A percentile compares a stretch with the other conserved stretches of the same genome.
These are phyloP conservation scores for Trifolium fragiferum DNA, from an alignment of 306 rosid genomes.

Conservation along the genomic window DNA sequence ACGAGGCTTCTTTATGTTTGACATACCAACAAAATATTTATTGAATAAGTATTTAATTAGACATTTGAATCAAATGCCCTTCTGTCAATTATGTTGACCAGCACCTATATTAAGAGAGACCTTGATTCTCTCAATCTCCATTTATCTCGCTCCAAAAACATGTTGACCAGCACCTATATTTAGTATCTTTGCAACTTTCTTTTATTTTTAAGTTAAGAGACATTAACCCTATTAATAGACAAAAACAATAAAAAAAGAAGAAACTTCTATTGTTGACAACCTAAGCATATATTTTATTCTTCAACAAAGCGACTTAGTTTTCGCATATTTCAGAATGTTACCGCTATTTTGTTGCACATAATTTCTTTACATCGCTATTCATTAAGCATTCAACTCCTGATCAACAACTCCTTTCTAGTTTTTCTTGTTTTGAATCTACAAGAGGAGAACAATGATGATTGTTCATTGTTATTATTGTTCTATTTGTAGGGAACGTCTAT, in stretches of 20 bases:
- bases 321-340: conserved; percentile 28
- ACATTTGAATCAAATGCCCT: neutral
- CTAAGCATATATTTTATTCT: conserved; percentile 33
- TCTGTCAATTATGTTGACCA: too few relatives aligned
- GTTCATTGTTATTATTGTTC: conserved; percentile 25
- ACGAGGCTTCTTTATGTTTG: neutral
- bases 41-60: neutral
- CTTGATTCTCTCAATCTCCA: too few relatives aligned
- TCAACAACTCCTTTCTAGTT: conserved; percentile 10
- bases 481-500: conserved; percentile 33
- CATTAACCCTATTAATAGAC: conserved; percentile 50
- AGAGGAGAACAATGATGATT: conserved; percentile 11
- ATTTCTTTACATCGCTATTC: conserved; percentile 25
- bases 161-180: conserved; percentile 14
- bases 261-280: conserved; percentile 42
- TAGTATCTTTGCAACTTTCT: conserved; percentile 42
- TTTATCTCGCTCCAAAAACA: neutral
- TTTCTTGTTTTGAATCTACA: conserved; percentile 22
- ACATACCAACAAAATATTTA: neutral
- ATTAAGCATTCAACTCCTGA: conserved; percentile 4
- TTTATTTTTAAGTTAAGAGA: conserved; percentile 37
- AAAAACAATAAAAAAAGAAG: conserved; percentile 19
- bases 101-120: too few relatives aligned
- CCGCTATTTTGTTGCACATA: neutral
- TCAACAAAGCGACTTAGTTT: conserved; percentile 37